Percentiles rank a stretch among this genome's conserved stretches.
Conservation (phyloP, 257 asterid species). For the Voacanga thouarsii region DNA sequence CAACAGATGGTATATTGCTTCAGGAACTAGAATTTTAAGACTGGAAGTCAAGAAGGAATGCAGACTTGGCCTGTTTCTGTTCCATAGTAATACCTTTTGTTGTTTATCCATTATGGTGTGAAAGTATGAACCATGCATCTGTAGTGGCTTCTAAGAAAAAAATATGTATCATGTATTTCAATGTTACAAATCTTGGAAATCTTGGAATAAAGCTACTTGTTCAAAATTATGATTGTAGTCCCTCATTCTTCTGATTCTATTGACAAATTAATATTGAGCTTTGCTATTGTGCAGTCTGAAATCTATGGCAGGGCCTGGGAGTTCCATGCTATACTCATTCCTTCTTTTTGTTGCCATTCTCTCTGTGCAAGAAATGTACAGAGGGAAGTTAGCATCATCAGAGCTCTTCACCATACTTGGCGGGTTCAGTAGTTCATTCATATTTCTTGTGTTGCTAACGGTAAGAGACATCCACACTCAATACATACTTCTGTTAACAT, state of each 20-base stretch:
- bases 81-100: not conserved
- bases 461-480: constrained; percentile 30
- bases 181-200: not conserved
- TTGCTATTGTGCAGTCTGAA: constrained; percentile 13
- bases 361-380: constrained; percentile 78
- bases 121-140: not conserved
- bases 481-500: not conserved
- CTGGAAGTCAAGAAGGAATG: not conserved
- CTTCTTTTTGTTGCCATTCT: constrained; percentile 67
- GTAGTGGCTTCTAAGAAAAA: not conserved
- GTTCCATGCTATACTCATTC: constrained; percentile 81
- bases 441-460: constrained; percentile 68
- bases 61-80: not conserved
- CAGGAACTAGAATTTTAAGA: not conserved
- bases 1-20: not conserved
- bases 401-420: constrained; percentile 91
- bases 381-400: constrained; percentile 78
- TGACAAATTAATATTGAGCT: not conserved
- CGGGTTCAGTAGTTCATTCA: constrained; percentile 82
- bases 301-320: constrained; percentile 79
- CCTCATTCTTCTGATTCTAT: constrained; percentile 5
- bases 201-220: not conserved
- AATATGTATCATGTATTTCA: not conserved
- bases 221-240: not conserved
- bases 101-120: no score